Base-by-base conservation (phyloP, 148 eudicot genomes). In the Silene uniflora region DNA sequence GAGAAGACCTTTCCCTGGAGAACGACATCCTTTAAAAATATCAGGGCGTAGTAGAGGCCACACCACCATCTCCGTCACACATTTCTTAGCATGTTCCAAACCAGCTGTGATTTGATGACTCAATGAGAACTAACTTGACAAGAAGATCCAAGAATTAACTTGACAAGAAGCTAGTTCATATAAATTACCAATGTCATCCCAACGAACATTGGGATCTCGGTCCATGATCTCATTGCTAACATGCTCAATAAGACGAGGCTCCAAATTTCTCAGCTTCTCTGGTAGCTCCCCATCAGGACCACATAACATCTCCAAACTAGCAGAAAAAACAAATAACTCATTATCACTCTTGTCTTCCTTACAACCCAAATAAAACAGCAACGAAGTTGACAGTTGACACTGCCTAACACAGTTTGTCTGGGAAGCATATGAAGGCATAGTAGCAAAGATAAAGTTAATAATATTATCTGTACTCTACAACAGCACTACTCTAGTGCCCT, bases 1-100 rank as follows among this genome's bases (percentile, higher is more conserved):
- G 74, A 96, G 97, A 85, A 96, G 99, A 72, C 99, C 99, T 81
- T 96, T 87, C 74, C 99, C 99, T 62, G 99, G 99, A 72, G 99
- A 89, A 85, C 99, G 99, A 47, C 98, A 92, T 76, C 99, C 99
- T 87, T 88, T 91, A 79, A 92, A 92, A 70, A 96, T 88, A 81
- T 92, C 98, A 32, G 98, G 98, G 39, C 98, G 96, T 82, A 92
- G 84, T 62, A 96, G 81, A 72, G 99, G 99, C 92, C 94, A 96
- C 70, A 96, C 88, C 71, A 96, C 97, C 99, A 96, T 96, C 85
- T 96, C 99, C 44, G 94, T 96, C 73, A 96, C 98, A 64, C 99
- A 95, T 83, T 89, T 96, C 86, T 96, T 96, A 71, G 99, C 99
- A 83, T 96, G 99, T 17, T 90, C 93, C 83, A 96, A 77, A 71